A percentile compares a stretch with the other conserved stretches of the same genome.
These are phyloP conservation scores for Ogataea corticis DNA, from an alignment of 805 yeast genomes.

Conservation along the genomic window DNA sequence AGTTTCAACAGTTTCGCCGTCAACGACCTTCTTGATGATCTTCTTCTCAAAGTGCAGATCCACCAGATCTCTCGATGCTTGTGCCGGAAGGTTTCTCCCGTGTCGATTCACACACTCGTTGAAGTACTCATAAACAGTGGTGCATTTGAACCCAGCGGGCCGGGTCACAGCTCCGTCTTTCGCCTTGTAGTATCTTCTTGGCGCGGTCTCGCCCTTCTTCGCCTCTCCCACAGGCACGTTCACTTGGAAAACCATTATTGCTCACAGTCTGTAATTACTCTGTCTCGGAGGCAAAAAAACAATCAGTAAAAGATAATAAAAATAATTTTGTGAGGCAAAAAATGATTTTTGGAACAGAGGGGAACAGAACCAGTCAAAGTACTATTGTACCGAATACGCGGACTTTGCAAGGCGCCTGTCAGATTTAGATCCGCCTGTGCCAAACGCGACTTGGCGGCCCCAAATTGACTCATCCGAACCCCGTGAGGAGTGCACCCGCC, in stretches of 20 bases:
- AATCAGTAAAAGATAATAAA: not conserved
- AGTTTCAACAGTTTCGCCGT: conserved; percentile 70
- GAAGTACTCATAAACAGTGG: conserved; percentile 70
- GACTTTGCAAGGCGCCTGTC: too few relatives aligned
- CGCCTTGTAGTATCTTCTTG: conserved; percentile 63
- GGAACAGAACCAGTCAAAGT: conserved; percentile 6
- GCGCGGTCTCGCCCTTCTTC: conserved; percentile 77
- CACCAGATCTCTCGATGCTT: conserved; percentile 73
- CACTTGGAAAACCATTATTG: conserved; percentile 33
- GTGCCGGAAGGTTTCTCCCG: conserved; percentile 54
- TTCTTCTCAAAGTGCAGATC: conserved; percentile 79
- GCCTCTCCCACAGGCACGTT: conserved; percentile 71
- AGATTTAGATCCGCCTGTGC: too few relatives aligned
- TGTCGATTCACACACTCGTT: conserved; percentile 60
- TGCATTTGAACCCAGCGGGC: conserved; percentile 65
- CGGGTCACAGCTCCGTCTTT: conserved; percentile 48
- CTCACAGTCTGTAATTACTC: not conserved
- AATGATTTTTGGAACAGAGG: not conserved
- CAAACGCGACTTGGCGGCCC: too few relatives aligned
- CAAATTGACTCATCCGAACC: too few relatives aligned
- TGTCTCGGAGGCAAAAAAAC: not conserved
- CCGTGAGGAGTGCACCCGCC: too few relatives aligned
- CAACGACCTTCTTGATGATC: conserved; percentile 68
- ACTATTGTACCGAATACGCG: not conserved
- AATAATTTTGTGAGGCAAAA: not conserved